Percentiles rank a stretch among this genome's conserved stretches.
Conservation (phyloP, 2,329 filamentous ascomycete species). For the Hirsutella minnesotensis region DNA sequence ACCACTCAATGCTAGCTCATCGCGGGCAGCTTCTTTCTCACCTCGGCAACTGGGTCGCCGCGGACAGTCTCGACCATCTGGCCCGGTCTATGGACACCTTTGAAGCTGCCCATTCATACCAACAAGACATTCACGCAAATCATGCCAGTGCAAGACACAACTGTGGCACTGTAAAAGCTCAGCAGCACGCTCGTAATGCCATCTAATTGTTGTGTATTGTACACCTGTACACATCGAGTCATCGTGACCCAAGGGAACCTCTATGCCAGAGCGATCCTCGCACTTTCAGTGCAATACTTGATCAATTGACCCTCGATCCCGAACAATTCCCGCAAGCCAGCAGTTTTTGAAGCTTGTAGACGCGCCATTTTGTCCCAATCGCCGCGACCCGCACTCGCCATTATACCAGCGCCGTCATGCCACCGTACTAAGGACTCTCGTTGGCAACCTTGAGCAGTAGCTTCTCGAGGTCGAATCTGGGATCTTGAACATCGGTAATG, state of each 20-base stretch:
- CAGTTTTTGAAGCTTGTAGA: conserved; percentile 1
- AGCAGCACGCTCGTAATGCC: conserved; percentile 8
- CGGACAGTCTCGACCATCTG: too few relatives aligned
- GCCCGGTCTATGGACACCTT: too few relatives aligned
- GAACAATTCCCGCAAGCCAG: too few relatives aligned
- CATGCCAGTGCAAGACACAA: too few relatives aligned
- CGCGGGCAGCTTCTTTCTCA: too few relatives aligned
- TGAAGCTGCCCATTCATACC: too few relatives aligned
- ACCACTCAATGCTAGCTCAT: too few relatives aligned
- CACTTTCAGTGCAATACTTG: conserved; percentile 21
- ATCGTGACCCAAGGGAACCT: conserved; percentile 34
- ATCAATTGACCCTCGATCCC: neutral
- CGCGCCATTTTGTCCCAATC: neutral
- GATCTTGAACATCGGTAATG: conserved; percentile 58
- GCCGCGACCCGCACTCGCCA: neutral
- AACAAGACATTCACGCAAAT: too few relatives aligned
- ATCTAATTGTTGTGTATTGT: conserved; percentile 40
- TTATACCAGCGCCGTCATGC: neutral
- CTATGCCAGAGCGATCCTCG: conserved; percentile 34
- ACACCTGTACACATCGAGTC: conserved; percentile 38
- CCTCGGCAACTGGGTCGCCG: too few relatives aligned
- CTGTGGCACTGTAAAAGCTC: too few relatives aligned
- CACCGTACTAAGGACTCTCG: conserved; percentile 32
- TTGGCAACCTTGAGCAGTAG: conserved; percentile 54
- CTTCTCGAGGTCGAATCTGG: conserved; percentile 89